Conservation (phyloP, 2,329 filamentous ascomycete species). For the Pseudocercospora fijiensis region DNA sequence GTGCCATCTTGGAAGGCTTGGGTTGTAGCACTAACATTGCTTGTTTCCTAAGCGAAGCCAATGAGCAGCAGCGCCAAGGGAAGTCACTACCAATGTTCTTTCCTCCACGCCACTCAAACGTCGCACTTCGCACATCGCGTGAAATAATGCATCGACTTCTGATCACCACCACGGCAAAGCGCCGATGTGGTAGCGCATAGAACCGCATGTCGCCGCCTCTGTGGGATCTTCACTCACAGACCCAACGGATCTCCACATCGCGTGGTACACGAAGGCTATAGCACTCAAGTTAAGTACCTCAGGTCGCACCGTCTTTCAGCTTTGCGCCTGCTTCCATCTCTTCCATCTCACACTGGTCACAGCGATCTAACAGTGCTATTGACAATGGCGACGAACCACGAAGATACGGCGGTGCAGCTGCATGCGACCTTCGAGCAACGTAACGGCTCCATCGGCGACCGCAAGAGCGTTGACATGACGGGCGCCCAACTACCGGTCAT, state of each 20-base stretch:
- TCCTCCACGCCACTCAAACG: not conserved
- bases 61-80: not conserved
- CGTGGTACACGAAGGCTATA: not conserved
- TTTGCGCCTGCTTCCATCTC: not conserved
- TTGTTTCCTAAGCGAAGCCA: not conserved
- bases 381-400: constrained; percentile 32
- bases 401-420: constrained; percentile 33
- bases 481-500: constrained; percentile 22
- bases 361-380: not conserved
- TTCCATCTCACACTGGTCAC: not conserved
- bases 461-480: constrained; percentile 24
- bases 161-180: not conserved
- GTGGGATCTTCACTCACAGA: not conserved
- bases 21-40: not conserved
- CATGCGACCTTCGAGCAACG: constrained; percentile 30
- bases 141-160: not conserved
- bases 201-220: not conserved
- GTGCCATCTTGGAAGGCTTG: not conserved
- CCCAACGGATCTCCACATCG: not conserved
- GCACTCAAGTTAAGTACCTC: constrained; percentile 2
- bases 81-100: not conserved
- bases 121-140: not conserved
- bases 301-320: not conserved
- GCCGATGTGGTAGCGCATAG: not conserved
- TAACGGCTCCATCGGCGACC: constrained; percentile 24